Percentiles rank a stretch among this genome's conserved stretches.
phyloP scores from a whole-genome alignment of 1,139 yeast genomes.

The Candida tetrigidarum region DNA sequence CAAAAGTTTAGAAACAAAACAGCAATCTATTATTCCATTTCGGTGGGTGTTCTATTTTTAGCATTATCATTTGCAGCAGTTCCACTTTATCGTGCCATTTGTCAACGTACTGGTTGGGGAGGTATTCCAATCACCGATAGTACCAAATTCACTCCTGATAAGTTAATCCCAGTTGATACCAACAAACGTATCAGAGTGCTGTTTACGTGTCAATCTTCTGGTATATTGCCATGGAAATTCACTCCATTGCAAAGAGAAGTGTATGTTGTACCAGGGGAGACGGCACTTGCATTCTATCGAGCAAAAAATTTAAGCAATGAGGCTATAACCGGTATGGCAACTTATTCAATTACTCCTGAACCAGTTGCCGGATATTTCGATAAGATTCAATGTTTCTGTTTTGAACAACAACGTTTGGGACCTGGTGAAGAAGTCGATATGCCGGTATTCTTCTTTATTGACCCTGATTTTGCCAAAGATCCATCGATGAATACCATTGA shows the following conservation, averaged over 20 bases:
- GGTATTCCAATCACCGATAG: slow-evolving; percentile 93
- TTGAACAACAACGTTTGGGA: slow-evolving; percentile 90
- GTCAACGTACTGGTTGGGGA: slow-evolving; percentile 96
- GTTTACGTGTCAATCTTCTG: slow-evolving; percentile 92
- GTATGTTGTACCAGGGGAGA: slow-evolving; percentile 94
- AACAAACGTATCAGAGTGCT: slow-evolving; percentile 79
- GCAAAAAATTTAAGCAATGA: slow-evolving; percentile 86
- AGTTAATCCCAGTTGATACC: slow-evolving; percentile 85
- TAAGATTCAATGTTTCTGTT: slow-evolving; percentile 97
- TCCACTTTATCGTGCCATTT: slow-evolving; percentile 87
- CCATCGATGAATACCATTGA: slow-evolving; percentile 92
- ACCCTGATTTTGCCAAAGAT: slow-evolving; percentile 96
- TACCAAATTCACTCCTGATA: slow-evolving; percentile 81
- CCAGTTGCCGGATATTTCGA: slow-evolving; percentile 95
- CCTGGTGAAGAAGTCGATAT: slow-evolving; percentile 99
- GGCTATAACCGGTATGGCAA: slow-evolving; percentile 98
- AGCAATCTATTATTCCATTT: slow-evolving; percentile 71
- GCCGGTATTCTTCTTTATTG: slow-evolving; percentile 98
- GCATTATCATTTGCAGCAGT: slow-evolving; percentile 92
- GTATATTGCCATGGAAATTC: slow-evolving; percentile 94
- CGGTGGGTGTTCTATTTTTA: slow-evolving; percentile 71
- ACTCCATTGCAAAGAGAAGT: slow-evolving; percentile 96
- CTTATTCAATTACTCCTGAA: slow-evolving; percentile 95
- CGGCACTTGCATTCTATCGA: slow-evolving; percentile 94
- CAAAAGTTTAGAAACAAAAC: slow-evolving; percentile 46